These are phyloP conservation scores for Trametes versicolor DNA, from an alignment of 1,284 basidiomycete species.

Conservation along the genomic window DNA sequence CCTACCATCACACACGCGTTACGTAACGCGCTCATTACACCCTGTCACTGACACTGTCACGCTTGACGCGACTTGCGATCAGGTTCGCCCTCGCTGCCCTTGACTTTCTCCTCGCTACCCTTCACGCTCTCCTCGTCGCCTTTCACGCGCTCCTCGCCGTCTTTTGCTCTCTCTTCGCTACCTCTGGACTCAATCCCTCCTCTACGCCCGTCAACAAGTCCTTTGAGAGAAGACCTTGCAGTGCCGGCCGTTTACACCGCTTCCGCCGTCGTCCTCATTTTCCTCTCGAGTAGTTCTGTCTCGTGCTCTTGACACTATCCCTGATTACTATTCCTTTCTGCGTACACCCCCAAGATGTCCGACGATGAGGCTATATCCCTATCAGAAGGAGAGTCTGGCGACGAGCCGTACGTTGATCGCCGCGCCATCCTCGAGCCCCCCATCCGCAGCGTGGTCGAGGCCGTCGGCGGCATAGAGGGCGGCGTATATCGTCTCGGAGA, in stretches of 20 bases:
- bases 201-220: no score
- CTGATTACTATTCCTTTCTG: no score
- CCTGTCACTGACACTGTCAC: background rate
- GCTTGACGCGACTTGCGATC: background rate
- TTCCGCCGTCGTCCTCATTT: background rate
- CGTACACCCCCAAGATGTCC: slow-evolving; percentile 34
- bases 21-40: slow-evolving; percentile 20
- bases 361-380: slow-evolving; percentile 49
- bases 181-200: no score
- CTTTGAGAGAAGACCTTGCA: no score
- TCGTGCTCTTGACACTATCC: no score
- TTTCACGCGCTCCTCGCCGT: no score
- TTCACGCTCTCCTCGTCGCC: no score
- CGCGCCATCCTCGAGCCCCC: slow-evolving; percentile 70
- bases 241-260: no score
- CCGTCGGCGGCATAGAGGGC: slow-evolving; percentile 77
- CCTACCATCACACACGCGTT: slow-evolving; percentile 13
- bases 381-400: slow-evolving; percentile 47
- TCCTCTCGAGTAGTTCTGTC: no score
- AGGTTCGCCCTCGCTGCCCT: background rate
- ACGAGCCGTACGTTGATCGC: slow-evolving; percentile 48
- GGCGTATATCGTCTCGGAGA: slow-evolving; percentile 85
- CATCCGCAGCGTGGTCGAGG: slow-evolving; percentile 77
- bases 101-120: no score
- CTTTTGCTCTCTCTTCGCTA: no score